Percentiles rank a stretch among this genome's conserved stretches.
Evolutionary conservation across 2,329 filamentous ascomycete species (phyloP).

Genomic region (Hypoxylon sp.): DNA sequence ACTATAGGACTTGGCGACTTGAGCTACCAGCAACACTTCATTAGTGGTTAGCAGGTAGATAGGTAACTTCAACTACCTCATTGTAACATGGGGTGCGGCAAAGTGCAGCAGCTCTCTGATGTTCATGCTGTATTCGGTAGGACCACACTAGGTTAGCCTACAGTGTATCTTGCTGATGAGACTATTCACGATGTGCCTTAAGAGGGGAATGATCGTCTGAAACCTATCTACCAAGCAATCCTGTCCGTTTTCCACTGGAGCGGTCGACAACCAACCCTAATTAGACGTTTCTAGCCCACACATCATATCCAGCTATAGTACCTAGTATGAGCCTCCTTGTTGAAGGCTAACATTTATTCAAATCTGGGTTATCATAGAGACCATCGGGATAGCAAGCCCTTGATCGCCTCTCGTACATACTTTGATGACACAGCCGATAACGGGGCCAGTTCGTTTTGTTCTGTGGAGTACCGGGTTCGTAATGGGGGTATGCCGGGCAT

Average conservation of each 20-base stretch:
- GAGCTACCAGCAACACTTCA: constrained; percentile 11
- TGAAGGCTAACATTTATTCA: not conserved
- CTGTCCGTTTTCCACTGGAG: constrained; percentile 4
- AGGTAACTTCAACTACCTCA: not conserved
- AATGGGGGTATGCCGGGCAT: constrained; percentile 34
- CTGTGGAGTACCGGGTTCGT: constrained; percentile 28
- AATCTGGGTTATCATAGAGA: not conserved
- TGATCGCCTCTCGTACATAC: constrained; percentile 19
- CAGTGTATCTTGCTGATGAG: constrained; percentile 17
- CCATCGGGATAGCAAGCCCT: not conserved
- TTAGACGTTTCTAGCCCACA: constrained; percentile 28
- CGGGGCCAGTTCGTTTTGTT: constrained; percentile 20
- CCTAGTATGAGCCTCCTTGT: not conserved
- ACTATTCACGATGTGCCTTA: constrained; percentile 9
- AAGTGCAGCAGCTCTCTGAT: constrained; percentile 13
- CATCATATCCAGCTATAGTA: not conserved
- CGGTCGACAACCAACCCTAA: constrained; percentile 29
- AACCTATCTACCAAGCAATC: constrained; percentile 28
- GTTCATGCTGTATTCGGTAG: constrained; percentile 14
- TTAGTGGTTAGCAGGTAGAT: constrained; percentile 11
- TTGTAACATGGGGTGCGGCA: not conserved
- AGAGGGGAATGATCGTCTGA: constrained; percentile 27
- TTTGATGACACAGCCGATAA: constrained; percentile 37
- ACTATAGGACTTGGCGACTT: constrained; percentile 28
- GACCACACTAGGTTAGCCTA: constrained; percentile 8